Evolutionary conservation across 805 yeast species (phyloP).

Genomic region (Candida montana): DNA sequence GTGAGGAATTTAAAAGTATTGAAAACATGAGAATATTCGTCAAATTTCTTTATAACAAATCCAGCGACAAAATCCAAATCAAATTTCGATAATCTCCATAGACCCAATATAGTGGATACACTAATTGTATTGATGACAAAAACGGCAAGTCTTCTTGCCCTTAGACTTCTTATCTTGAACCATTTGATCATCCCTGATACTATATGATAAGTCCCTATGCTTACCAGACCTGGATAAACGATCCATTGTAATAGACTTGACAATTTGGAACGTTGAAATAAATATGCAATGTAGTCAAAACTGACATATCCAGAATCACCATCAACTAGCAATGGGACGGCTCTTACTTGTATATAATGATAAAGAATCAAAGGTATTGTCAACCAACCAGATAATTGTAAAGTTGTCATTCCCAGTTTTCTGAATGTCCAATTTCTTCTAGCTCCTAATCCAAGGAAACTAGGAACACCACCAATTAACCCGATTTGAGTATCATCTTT

Average conservation of each 20-base stretch:
- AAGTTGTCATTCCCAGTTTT: conserved; percentile 47
- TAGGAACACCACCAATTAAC: conserved; percentile 52
- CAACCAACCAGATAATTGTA: conserved; percentile 55
- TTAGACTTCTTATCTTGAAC: conserved; percentile 33
- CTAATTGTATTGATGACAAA: conserved; percentile 32
- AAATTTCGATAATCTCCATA: conserved; percentile 20
- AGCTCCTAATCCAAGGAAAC: conserved; percentile 49
- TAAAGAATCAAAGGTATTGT: conserved; percentile 38
- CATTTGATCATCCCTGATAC: conserved; percentile 49
- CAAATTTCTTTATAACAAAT: conserved; percentile 17
- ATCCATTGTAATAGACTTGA: conserved; percentile 23
- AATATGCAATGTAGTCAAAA: conserved; percentile 45
- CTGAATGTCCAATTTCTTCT: conserved; percentile 40
- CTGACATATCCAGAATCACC: conserved; percentile 60
- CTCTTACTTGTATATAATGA: conserved; percentile 45
- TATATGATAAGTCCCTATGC: conserved; percentile 45
- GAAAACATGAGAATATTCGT: conserved; percentile 14
- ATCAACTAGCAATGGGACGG: conserved; percentile 47
- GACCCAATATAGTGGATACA: conserved; percentile 32
- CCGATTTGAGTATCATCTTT: conserved; percentile 46
- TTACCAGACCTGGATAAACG: conserved; percentile 31
- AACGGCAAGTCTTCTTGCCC: conserved; percentile 42
- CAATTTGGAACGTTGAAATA: conserved; percentile 25
- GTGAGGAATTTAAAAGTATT: conserved; percentile 1
- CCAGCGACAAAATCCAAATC: conserved; percentile 6